A percentile compares a stretch with the other conserved stretches of the same genome.
These are phyloP conservation scores for Leptographium procerum DNA, from an alignment of 2,329 filamentous ascomycete species.

Conservation along the genomic window DNA sequence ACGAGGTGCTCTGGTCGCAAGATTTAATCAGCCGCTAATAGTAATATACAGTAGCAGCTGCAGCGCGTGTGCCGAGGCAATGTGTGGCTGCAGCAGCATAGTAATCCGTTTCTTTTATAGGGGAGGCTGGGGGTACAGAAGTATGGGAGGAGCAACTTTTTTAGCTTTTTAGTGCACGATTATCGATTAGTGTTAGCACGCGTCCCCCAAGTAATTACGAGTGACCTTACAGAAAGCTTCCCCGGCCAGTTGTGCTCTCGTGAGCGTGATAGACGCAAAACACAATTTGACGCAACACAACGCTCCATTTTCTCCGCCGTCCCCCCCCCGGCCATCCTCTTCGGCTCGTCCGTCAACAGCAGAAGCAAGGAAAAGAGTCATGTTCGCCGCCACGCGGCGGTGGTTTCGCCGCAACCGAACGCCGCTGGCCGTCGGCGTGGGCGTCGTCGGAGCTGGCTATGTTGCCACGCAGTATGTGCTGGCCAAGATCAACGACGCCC, in stretches of 20 bases:
- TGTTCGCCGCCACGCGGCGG: constrained; percentile 64
- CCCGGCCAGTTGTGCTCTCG: no score
- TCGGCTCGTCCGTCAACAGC: no score
- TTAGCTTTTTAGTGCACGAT: no score
- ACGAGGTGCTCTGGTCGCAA: neutral
- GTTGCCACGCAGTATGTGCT: constrained; percentile 87
- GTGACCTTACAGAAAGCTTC: no score
- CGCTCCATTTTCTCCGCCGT: no score
- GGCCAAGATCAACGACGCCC: constrained; percentile 80
- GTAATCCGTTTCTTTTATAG: neutral
- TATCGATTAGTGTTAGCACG: no score
- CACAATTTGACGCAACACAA: no score
- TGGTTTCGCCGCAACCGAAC: constrained; percentile 91
- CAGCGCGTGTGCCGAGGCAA: neutral
- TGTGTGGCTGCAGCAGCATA: neutral
- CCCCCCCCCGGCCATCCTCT: no score
- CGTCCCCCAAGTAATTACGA: no score
- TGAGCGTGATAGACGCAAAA: no score
- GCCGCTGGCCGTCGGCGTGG: constrained; percentile 76
- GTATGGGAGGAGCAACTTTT: no score
- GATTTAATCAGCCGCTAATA: neutral
- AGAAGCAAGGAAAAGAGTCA: constrained; percentile 23
- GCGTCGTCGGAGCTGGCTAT: constrained; percentile 82
- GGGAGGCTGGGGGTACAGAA: neutral
- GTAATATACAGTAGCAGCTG: no score